Evolutionary conservation across 2,329 filamentous ascomycete genomes (phyloP), one percentile per base, ranked within the genome.

Genomic region (Beauveria scarabaeidicola): DNA sequence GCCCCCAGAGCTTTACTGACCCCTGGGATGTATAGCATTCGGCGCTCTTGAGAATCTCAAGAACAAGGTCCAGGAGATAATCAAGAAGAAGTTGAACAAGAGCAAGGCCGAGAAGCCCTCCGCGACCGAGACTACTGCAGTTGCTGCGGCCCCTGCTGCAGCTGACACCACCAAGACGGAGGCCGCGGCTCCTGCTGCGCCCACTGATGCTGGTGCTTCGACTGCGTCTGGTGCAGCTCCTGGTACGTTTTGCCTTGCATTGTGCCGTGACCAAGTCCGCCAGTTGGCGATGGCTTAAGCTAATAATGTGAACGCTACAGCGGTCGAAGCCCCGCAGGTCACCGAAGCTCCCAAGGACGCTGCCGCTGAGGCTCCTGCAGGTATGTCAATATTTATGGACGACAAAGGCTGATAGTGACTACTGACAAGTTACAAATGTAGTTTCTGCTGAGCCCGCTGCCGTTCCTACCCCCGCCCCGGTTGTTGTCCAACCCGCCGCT

Each of bases 1-100:
- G 21, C 27, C 25, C 5, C 8, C 10, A 10, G 21, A 56, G 17
- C 29, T 3, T 27, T 25, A 23, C 38, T 58, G 38, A 58, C 38
- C 9, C 47, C 6, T 7, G 27, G 36, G 32, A 36, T 36, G 11
- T 6, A 15, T 63, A 83, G 80, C 80, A 58, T 70, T 75, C 53
- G 72, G 76, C 63, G 78, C 80, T 38, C 72, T 83, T 62, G 77
- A 79, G 68, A 82, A 82, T 72, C 65, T 83, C 65, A 81, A 80
- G 77, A 74, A 71, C 68, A 83, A 81, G 78, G 68, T 84, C 68
- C 80, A 78, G 76, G 72, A 73, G 63, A 71, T 74, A 70, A 79
- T 81, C 74, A 79, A 77, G 72, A 80, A 78, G 70, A 78, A 75
- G 72, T 57, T 62, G 46, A 67, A 72, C 50, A 70, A 76, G 65